Evolutionary conservation across 805 yeast species (phyloP), one percentile per base, ranked within the genome.

Genomic region (Saccharomycopsis amapae): DNA sequence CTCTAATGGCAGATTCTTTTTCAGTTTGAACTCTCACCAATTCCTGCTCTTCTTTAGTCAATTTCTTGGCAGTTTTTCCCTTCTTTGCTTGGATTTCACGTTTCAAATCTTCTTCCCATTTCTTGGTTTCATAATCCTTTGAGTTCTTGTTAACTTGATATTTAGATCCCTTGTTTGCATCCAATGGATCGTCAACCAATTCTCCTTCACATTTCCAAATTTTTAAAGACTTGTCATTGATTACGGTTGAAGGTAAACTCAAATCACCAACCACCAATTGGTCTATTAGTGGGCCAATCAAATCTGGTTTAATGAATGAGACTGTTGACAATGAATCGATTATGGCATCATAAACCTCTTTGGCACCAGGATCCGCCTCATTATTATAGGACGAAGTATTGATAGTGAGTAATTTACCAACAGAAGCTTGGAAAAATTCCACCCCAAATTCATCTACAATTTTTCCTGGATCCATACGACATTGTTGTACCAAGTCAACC

Each of bases 41-140:
- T 0, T 58, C 66, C 51, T 78, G 84, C 49, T 93, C 95, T 57
- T 89, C 97, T 53, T 78, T 81, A 2, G 94, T 72, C 34, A 81
- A 66, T 57, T 83, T 84, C 62, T 73, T 79, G 19, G 56, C 44
- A 33, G 47, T 55, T 10, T 44, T 48, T n/a, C 58, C 54, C 51
- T 73, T 71, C 59, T 79, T 79, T 44, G 71, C 69, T 1, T 82
- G 79, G 31, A 88, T 68, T 57, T 87, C 90, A 52, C 78, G 78
- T 56, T 90, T 77, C 26, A 93, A 73, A 42, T 75, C 75, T 54
- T 81, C 88, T 59, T 93, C 98, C 97, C 97, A 90, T 60, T 85
- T 79, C 49, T 75, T 66, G 2, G 89, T 83, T 56, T 83, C 95
- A 56, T 86, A 86, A 56, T 88, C 96, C 58, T 81, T 88, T 1